A percentile compares a stretch with the other conserved stretches of the same genome.
phyloP scores from a whole-genome alignment of 1,284 basidiomycete genomes.

The Rhodotorula sp. region DNA sequence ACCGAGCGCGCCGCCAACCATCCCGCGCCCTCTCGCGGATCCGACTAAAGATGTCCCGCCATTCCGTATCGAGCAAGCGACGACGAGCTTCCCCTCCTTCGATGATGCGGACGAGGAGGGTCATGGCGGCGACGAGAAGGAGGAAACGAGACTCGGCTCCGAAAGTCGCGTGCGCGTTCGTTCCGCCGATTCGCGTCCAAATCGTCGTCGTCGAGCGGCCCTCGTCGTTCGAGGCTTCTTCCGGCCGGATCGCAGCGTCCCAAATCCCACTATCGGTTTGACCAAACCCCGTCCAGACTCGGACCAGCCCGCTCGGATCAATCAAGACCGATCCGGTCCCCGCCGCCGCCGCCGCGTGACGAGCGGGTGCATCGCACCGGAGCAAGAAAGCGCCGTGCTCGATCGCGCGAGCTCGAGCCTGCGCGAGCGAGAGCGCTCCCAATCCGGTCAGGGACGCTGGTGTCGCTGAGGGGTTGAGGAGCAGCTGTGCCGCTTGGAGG shows the following conservation, averaged over 20 bases:
- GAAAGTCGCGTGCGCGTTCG: background rate
- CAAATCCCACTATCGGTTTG: slow-evolving; percentile 50
- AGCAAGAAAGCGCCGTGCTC: slow-evolving; percentile 22
- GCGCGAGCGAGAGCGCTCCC: slow-evolving; percentile 6
- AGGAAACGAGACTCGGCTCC: background rate
- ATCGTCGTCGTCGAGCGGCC: background rate
- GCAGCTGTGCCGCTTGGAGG: slow-evolving; percentile 2
- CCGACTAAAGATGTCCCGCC: background rate
- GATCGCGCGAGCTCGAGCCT: slow-evolving; percentile 16
- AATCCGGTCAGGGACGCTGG: slow-evolving; percentile 1
- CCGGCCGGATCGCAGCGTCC: slow-evolving; percentile 2
- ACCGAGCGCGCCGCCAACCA: no score
- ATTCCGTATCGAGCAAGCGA: background rate
- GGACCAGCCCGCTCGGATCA: slow-evolving; percentile 6
- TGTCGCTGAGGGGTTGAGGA: slow-evolving; percentile 24
- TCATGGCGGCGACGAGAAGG: background rate
- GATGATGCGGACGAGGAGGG: background rate
- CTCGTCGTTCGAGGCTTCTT: background rate
- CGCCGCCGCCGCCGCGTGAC: background rate
- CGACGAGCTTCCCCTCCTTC: background rate
- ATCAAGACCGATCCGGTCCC: background rate
- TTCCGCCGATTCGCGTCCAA: background rate
- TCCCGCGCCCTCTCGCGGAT: background rate
- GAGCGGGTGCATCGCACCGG: slow-evolving; percentile 12
- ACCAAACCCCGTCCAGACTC: background rate